Base-by-base conservation (phyloP, 805 yeast genomes). In the Saturnispora kantuleensis region DNA sequence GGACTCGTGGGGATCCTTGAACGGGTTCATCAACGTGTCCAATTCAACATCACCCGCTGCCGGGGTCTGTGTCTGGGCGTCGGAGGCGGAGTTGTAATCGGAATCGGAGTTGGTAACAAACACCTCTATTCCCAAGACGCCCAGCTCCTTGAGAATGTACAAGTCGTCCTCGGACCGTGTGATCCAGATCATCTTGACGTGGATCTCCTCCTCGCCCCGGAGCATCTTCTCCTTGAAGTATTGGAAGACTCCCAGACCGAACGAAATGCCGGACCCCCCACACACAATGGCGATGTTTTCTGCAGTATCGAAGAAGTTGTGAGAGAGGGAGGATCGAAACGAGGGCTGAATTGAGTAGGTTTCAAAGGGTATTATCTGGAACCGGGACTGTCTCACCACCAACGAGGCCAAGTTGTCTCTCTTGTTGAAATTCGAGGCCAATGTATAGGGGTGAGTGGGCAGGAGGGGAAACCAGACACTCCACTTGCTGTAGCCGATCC, bases 201-300 rank as follows among this genome's bases (percentile, higher is more conserved):
- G 59, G 5, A 67, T 48, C 32, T 62, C 64, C 33, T 45, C 50
- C 1, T 50, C 53, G 17, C 54, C 58, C 8, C 38, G 49, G 13
- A 46, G 51, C 9, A 50, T 52, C 30, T 58, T 57, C 4, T 42
- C 39, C 15, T 54, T 55, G 39, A 76, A 63, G 46, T 69, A 62
- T 39, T 68, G 67, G 53, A 67, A 72, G 1, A 79, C 35, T 0
- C 84, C 79, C 9, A 79, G 49, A 3, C 81, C 83, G 44, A 73
- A 73, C 0, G 88, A 78, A 10, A 83, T 71, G 1, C 90, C 89
- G 2, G 86, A 75, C 0, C 93, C 93, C 11, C 89, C 90, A 50
- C 81, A 74, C 1, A 82, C 66, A 15, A 82, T 68, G 12, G 66
- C 57, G 1, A 78, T 71, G 34, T 73, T 70, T 31, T 70, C 71